Base-by-base conservation (phyloP, 2,329 filamentous ascomycete genomes). In the Graphilbum fragrans region DNA sequence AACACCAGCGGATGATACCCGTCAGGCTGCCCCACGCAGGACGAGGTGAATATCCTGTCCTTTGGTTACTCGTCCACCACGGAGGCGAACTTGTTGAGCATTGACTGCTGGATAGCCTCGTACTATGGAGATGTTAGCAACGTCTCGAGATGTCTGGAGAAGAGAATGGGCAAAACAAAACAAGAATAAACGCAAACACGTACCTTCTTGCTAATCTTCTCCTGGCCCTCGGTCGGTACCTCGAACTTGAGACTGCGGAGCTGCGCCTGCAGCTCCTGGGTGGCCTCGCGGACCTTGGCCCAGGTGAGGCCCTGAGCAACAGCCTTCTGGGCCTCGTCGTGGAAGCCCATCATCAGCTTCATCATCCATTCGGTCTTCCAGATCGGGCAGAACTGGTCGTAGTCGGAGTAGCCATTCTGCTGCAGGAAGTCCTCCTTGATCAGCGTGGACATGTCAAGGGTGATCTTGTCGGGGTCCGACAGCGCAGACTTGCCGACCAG, bases 301-400 rank as follows among this genome's bases (percentile, higher is more conserved):
- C 92, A 98, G 64, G 69, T 82, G 64, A 90, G 83, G 46, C 92
- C 92, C 62, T 94, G 86, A 6, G 83, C 74, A 57, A 98, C 76
- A 7, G 86, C 87, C 76, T 95, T 96, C 62, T 96, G 90, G 20
- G 86, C 81, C 70, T 98, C 92, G 56, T 98, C 93, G 60, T 95
- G 86, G 76, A 90, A 98, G 44, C 82, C 85, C 72, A 98, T 85
- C 80, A 98, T 96, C 49, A 86, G 82, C 76, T 94, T 95, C 92
- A 98, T 98, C 92, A 98, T 96, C 82, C 92, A 98, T 62, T 94
- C 84, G 0, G 92, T 98, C 81, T 98, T 98, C 92, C 92, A 98
- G 57, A 98, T 76, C 38, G 92, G 92, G 59, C 92, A 98, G 78
- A 94, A 98, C 67, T 96, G 88, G 59, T 98, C 92, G 61, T 98